Conservation (phyloP, 1,139 yeast species). For the Zhuliangozyma blackwelliae region DNA sequence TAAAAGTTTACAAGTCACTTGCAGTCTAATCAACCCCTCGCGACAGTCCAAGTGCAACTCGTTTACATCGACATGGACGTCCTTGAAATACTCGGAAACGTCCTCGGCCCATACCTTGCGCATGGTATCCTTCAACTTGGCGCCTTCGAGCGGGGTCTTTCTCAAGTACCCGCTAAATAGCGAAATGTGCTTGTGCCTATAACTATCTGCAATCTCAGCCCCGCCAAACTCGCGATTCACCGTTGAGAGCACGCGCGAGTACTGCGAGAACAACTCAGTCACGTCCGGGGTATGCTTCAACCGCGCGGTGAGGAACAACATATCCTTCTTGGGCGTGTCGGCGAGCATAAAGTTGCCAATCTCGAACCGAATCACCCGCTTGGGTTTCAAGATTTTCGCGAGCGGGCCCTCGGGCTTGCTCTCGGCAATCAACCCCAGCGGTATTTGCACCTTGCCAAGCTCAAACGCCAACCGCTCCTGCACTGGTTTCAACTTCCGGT, state of each 20-base stretch:
- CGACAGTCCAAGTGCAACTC: background rate
- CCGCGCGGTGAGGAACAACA: constrained; percentile 1
- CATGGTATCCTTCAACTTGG: background rate
- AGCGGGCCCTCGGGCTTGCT: background rate
- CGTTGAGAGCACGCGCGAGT: background rate
- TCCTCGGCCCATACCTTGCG: background rate
- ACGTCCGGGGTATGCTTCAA: constrained; percentile 1
- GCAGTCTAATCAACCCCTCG: background rate
- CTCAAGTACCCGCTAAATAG: constrained; percentile 1
- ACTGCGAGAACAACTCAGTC: background rate
- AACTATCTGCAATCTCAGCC: too few species aligned
- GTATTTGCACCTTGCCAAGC: background rate
- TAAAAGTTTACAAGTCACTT: background rate
- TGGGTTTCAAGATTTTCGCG: background rate
- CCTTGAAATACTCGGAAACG: background rate
- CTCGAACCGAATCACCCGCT: constrained; percentile 2
- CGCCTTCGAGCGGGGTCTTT: background rate
- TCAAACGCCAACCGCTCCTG: background rate
- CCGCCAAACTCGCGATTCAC: too few species aligned
- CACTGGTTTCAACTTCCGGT: background rate
- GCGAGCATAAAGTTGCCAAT: background rate
- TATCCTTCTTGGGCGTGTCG: constrained; percentile 1
- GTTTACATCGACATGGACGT: constrained; percentile 1
- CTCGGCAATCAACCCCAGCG: background rate
- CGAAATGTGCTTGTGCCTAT: background rate